Base-by-base conservation (phyloP, 139 green algal species). In the Choricystis sp. region DNA sequence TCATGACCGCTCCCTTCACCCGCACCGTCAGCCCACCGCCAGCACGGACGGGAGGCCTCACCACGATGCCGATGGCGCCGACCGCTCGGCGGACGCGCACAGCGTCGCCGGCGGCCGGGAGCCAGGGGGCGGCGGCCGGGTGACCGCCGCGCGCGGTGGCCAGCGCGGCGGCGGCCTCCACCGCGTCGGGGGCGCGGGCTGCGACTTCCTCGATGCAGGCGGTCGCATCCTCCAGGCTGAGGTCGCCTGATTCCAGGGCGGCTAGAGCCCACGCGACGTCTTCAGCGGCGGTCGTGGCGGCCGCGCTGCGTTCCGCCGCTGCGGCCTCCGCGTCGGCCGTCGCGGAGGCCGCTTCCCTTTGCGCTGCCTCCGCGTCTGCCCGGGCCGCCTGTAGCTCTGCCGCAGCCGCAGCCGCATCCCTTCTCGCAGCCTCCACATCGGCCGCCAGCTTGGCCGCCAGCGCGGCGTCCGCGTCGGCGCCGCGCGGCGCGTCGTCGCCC, bases 41-140 rank as follows among this genome's bases (percentile, higher is more conserved):
- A 3, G 52, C 49, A 25, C 59, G 14, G 3, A 26, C 29, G 0
- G 57, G 20, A 1, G 30, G 21, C 1, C 55, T 57, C 55, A 66
- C 49, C 3, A 79, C 62, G 19, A 4, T 65, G 30, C 66, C 73
- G 26, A 19, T 3, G 0, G 61, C 66, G 14, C 73, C 73, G 16
- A 65, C 73, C 73, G 77, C 77, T 30, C 61, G 74, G 3, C 67
- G 48, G 29, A 79, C 65, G 0, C 21, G 22, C 57, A 79, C 73
- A 0, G 19, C 25, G 26, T 77, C 66, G 26, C 73, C 73, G 19
- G 56, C 27, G 26, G 28, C 3, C 0, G 73, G 73, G 26, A 21
- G 2, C 70, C 70, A 79, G 22, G 28, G 52, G 31, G 24, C 22
- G 63, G 4, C 29, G 22, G 21, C 65, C n/a, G 57, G 21, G 29